A percentile compares a stretch with the other conserved stretches of the same genome.
phyloP scores from a whole-genome alignment of 345 rosid genomes.

The Syzygium aromaticum region DNA sequence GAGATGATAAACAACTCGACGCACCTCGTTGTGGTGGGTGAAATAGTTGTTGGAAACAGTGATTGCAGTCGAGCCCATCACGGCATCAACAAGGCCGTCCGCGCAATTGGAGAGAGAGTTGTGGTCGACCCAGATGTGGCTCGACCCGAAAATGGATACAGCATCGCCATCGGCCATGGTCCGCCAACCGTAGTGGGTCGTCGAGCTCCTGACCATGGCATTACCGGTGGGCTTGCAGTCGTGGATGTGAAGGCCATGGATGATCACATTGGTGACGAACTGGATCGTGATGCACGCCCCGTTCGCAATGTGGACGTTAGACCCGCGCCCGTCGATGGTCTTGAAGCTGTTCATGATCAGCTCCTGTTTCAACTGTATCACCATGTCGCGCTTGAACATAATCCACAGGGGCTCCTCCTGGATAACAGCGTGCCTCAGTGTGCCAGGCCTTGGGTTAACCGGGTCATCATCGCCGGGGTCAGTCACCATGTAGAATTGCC shows the following conservation, averaged over 20 bases:
- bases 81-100: slow-evolving; percentile 93
- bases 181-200: slow-evolving; percentile 81
- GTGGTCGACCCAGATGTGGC: slow-evolving; percentile 91
- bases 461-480: slow-evolving; percentile 70
- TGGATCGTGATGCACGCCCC: slow-evolving; percentile 92
- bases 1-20: background rate
- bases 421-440: slow-evolving; percentile 85
- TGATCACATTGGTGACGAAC: slow-evolving; percentile 71
- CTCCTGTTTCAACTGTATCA: slow-evolving; percentile 73
- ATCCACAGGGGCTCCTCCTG: slow-evolving; percentile 87
- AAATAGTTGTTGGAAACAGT: slow-evolving; percentile 85
- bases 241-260: slow-evolving; percentile 90
- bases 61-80: slow-evolving; percentile 92
- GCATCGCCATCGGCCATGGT: slow-evolving; percentile 93
- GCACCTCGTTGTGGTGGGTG: slow-evolving; percentile 90
- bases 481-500: slow-evolving; percentile 73
- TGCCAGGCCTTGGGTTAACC: slow-evolving; percentile 85
- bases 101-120: slow-evolving; percentile 90
- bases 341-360: slow-evolving; percentile 84
- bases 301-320: slow-evolving; percentile 82
- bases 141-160: slow-evolving; percentile 76
- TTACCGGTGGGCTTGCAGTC: slow-evolving; percentile 96
- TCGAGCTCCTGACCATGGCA: slow-evolving; percentile 87
- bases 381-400: slow-evolving; percentile 92
- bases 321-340: slow-evolving; percentile 89